Base-by-base conservation (phyloP, 2,329 filamentous ascomycete genomes). In the Trichophyton benhamiae region DNA sequence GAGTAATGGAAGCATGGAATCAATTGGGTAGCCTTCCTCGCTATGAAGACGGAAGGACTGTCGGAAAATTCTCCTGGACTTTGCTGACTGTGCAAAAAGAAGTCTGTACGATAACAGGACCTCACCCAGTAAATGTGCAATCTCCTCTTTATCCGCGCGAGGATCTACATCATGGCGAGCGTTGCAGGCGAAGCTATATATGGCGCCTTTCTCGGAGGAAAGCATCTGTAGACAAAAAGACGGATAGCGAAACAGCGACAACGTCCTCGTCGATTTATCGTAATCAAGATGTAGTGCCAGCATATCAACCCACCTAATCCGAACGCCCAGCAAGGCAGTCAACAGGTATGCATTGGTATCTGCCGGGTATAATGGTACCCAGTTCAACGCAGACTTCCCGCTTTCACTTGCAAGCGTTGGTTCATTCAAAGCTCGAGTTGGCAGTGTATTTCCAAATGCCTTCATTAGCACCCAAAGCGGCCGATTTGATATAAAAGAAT, bases 201-300 rank as follows among this genome's bases (percentile, higher is more conserved):
- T 25, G 22, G 22, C 3, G 7, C 44, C 7, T 4, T n/a, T 22
- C 6, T 2, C 15, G 44, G 22, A 22, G 1, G 44, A 46, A 17
- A 46, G 44, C 9, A 20, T 46, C 7, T 46, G n/a, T 46, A 46
- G 8, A 22, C n/a, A 46, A 8, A 46, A 46, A 2, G 59, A 57
- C 15, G 59, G 59, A 25, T 27, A 57, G n/a, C 27, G 7, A 52
- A 61, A 61, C 15, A 61, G 25, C 2, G 33, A 61, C 6, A 61
- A 20, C 3, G 48, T 57, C 15, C 25, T 57, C 4, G 30, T 57
- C 11, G 48, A 46, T 25, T 46, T 55, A 17, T 61, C 59, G 17
- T 42, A 61, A 13, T 61, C 59, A 20, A 61, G 48, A n/a, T 61
- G 59, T 3, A 42, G 25, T 3, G 48, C 30, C 13, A 61, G 3